Conservation (phyloP, 2,329 filamentous ascomycete genomes). For the Cladosporium sp. region DNA sequence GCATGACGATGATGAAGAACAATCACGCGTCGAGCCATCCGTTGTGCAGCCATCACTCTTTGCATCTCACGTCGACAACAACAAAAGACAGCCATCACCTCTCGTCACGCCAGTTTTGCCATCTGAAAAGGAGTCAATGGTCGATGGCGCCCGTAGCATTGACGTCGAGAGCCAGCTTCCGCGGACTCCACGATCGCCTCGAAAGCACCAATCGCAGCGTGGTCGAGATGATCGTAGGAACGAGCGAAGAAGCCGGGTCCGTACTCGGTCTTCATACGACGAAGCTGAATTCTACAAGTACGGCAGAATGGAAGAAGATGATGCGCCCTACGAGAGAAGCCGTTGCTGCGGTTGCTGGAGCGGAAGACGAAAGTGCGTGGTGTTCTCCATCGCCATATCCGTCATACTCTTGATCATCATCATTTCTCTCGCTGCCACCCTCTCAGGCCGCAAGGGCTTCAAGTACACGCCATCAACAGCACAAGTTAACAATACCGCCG, state of each 20-base stretch:
- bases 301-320: slow-evolving; percentile 3
- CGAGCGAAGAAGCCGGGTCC: not conserved
- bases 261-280: not conserved
- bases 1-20: not conserved
- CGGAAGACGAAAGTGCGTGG: slow-evolving; percentile 20
- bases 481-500: slow-evolving; percentile 28
- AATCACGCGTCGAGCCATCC: not conserved
- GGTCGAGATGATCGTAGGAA: not conserved
- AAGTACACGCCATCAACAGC: slow-evolving; percentile 25
- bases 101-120: not conserved
- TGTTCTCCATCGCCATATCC: slow-evolving; percentile 18
- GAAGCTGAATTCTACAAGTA: slow-evolving; percentile 11
- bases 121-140: not conserved
- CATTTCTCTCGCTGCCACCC: slow-evolving; percentile 22
- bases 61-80: not conserved
- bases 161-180: not conserved
- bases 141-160: not conserved
- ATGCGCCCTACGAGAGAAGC: not conserved
- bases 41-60: not conserved
- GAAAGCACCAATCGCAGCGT: slow-evolving; percentile 1
- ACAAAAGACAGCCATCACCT: not conserved
- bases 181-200: not conserved
- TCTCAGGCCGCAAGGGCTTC: slow-evolving; percentile 22
- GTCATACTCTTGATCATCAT: slow-evolving; percentile 18
- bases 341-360: slow-evolving; percentile 15